These are phyloP conservation scores for Candida peoriensis DNA, from an alignment of 805 yeast genomes.

Conservation along the genomic window DNA sequence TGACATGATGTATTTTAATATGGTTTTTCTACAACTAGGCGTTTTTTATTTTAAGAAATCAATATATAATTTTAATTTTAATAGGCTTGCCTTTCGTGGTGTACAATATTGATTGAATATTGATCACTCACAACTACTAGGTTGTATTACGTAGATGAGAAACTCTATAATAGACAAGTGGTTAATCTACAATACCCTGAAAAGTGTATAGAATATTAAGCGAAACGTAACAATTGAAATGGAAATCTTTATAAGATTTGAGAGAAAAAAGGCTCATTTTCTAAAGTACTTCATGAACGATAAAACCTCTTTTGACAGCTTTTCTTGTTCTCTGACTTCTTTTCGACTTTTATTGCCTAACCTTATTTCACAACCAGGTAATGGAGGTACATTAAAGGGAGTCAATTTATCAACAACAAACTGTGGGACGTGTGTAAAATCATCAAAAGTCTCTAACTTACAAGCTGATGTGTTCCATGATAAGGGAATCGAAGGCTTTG, in stretches of 20 bases:
- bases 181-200: too few relatives aligned
- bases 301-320: conserved; percentile 16
- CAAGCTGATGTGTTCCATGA: conserved; percentile 24
- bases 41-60: too few relatives aligned
- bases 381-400: conserved; percentile 19
- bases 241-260: too few relatives aligned
- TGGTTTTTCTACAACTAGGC: too few relatives aligned
- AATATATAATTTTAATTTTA: too few relatives aligned
- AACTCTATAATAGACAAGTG: too few relatives aligned
- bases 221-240: not conserved
- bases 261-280: too few relatives aligned
- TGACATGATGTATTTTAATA: too few relatives aligned
- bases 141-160: too few relatives aligned
- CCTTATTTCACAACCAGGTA: conserved; percentile 23
- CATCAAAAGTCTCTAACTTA: conserved; percentile 21
- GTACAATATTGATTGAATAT: too few relatives aligned
- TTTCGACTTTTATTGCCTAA: conserved; percentile 18
- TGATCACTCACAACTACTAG: too few relatives aligned
- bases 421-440: conserved; percentile 21
- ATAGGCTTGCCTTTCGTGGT: too few relatives aligned
- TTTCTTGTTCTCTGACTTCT: conserved; percentile 20
- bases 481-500: conserved; percentile 17
- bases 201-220: not conserved
- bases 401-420: conserved; percentile 21
- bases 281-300: conserved; percentile 20